Evolutionary conservation across 2,329 filamentous ascomycete genomes (phyloP).

Genomic region (Leptographium wingfieldii): DNA sequence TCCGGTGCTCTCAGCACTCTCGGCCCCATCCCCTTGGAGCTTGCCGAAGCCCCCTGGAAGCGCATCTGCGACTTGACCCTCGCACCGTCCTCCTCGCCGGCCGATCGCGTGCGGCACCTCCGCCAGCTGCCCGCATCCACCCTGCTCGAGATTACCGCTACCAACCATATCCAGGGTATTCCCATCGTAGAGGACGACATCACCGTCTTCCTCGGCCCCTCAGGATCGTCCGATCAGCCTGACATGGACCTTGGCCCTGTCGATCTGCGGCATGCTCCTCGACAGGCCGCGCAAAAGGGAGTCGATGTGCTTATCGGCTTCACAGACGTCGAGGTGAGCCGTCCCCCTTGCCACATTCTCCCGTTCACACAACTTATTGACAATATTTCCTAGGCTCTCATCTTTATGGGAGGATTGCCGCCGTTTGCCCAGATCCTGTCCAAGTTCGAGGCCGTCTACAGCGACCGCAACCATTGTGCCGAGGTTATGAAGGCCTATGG

Average conservation of each 20-base stretch:
- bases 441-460: background rate
- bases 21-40: background rate
- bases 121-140: background rate
- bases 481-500: background rate
- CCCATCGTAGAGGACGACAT: background rate
- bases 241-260: background rate
- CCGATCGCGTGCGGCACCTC: background rate
- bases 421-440: background rate
- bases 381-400: background rate
- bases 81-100: background rate
- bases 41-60: background rate
- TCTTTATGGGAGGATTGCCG: background rate
- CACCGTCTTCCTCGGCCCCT: background rate
- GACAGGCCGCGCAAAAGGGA: background rate
- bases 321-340: background rate
- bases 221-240: too few relatives aligned
- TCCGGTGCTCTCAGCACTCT: slow-evolving; percentile 2
- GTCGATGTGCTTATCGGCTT: background rate
- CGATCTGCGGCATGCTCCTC: background rate
- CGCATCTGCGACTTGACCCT: background rate
- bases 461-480: background rate
- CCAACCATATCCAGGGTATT: background rate
- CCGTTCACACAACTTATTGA: background rate
- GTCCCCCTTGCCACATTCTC: background rate
- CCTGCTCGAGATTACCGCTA: background rate